These are phyloP conservation scores for Ramaria sp. DNA, from an alignment of 768 basidiomycete species.

Conservation along the genomic window DNA sequence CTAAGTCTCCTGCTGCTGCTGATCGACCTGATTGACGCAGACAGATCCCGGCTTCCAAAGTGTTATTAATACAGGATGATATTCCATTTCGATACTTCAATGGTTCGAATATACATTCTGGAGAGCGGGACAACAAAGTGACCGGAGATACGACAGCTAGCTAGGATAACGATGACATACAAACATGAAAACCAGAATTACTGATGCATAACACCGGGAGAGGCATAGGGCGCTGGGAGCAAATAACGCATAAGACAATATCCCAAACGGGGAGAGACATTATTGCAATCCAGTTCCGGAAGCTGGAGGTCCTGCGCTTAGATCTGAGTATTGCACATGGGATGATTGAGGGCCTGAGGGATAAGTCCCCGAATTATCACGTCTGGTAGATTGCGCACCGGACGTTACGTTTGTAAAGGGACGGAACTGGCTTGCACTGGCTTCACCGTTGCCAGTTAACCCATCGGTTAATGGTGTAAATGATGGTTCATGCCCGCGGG, in stretches of 20 bases:
- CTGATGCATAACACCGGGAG: conserved; percentile 28
- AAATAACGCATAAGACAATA: background rate
- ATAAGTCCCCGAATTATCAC: background rate
- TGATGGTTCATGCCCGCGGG: background rate
- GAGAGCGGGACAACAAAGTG: background rate
- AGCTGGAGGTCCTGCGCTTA: background rate
- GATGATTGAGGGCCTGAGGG: background rate
- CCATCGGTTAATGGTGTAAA: conserved; percentile 16
- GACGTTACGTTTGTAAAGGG: background rate
- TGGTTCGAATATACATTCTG: background rate
- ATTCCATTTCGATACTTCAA: background rate
- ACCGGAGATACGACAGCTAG: conserved; percentile 5
- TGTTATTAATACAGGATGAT: too few relatives aligned
- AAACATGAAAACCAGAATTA: conserved; percentile 29
- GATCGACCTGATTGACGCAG: too few relatives aligned
- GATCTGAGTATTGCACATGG: background rate
- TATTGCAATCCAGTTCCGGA: background rate
- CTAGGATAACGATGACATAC: conserved; percentile 19
- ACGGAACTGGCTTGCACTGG: background rate
- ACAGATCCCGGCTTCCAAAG: too few relatives aligned
- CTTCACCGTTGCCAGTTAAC: conserved; percentile 12
- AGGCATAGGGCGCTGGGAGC: background rate
- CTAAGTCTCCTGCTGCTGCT: too few relatives aligned
- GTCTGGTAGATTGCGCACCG: background rate
- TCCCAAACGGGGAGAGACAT: background rate